A percentile compares a stretch with the other conserved stretches of the same genome.
Evolutionary conservation across 2,329 filamentous ascomycete species (phyloP).

Genomic region (Neopestalotiopsis sp.): DNA sequence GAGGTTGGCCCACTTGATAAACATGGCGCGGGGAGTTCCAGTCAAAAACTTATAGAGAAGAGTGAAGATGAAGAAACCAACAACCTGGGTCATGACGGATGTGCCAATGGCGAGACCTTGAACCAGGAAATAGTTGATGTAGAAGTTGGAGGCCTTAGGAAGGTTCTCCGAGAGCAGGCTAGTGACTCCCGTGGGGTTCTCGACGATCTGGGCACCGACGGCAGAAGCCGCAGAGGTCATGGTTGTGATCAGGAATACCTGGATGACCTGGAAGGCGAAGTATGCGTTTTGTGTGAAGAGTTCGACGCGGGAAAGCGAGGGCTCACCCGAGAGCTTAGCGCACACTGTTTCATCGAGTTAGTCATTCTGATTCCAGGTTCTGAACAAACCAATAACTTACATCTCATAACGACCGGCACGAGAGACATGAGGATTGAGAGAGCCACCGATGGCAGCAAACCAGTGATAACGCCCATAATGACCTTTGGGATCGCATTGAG

Average conservation of each 20-base stretch:
- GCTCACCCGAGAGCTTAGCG: conserved; percentile 80
- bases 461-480: conserved; percentile 84
- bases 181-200: conserved; percentile 66
- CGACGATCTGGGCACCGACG: conserved; percentile 65
- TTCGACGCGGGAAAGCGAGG: conserved; percentile 80
- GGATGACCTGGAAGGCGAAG: conserved; percentile 88
- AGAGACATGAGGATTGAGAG: conserved; percentile 86
- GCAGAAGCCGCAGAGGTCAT: conserved; percentile 80
- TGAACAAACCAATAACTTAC: conserved; percentile 47
- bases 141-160: conserved; percentile 89
- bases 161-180: conserved; percentile 73
- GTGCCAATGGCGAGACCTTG: conserved; percentile 85
- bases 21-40: conserved; percentile 80
- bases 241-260: conserved; percentile 90
- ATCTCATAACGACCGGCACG: conserved; percentile 80
- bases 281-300: conserved; percentile 90
- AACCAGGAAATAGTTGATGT: conserved; percentile 92
- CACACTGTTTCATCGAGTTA: conserved; percentile 55
- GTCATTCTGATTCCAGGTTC: too few species aligned
- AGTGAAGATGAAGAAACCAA: conserved; percentile 75
- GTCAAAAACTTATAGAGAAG: conserved; percentile 77
- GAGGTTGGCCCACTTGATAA: conserved; percentile 76
- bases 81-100: conserved; percentile 72
- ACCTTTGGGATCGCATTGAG: conserved; percentile 76
- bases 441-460: conserved; percentile 79